Evolutionary conservation across 1,284 basidiomycete genomes (phyloP), one percentile per base, ranked within the genome.

Genomic region (Tylopilus sp.): DNA sequence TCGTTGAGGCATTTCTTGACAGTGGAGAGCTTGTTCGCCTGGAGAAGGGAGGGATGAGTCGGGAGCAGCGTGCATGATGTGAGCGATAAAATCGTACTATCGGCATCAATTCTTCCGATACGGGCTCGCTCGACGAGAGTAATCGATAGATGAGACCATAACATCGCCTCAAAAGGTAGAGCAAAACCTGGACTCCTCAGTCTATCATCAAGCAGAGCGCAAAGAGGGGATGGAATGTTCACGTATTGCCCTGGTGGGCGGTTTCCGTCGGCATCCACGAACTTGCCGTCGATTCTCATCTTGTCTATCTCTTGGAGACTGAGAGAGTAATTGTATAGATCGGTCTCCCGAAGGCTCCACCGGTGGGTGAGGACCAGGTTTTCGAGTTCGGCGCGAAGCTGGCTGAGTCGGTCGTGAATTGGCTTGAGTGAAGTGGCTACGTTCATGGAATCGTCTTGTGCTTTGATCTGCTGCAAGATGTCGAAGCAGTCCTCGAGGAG

Each of bases 51-150:
- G 16, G 42, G 12, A 38, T 40, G 35, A 55, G 41, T 25, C 28
- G 25, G 26, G 10, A 44, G 39, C 30, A 30, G 7, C 21, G 3
- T 34, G 6, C 2, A 2, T 43, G 30, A 28, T 18, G 49, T 34
- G 7, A 2, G 3, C 41, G 30, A 33, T 18, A 50, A 41, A 54
- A 61, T 3, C 85, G 58, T 70, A 96, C 96, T 51, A 97, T 83
- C 6, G 95, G 95, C 88, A 97, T 97, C 28, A 98, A 74, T 68
- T 98, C 95, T 67, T 97, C 95, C 0, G 93, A 97, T n/a, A 99
- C 94, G 0, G 97, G 97, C 71, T 98, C 96, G 49, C 91, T 94
- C n/a, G 94, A 95, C 21, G 94, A 95, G 56, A 99, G 82, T 43
- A 99, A 71, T 25, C 89, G 82, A 71, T 97, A 98, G 59, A 97